These are phyloP conservation scores for Luffa acutangula DNA, from an alignment of 306 rosid genomes.

Conservation along the genomic window DNA sequence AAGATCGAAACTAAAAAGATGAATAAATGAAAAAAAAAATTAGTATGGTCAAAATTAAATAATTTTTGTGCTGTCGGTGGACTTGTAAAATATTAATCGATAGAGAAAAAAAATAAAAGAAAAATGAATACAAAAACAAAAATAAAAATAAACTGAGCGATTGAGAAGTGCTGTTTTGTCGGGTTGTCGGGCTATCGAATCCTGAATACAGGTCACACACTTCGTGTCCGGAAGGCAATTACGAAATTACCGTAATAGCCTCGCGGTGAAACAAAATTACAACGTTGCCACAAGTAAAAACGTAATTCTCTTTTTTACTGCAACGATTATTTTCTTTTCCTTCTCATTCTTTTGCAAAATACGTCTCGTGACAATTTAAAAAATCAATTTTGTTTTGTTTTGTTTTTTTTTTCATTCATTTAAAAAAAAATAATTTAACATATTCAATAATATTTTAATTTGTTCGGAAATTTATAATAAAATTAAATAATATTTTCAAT, in stretches of 20 bases:
- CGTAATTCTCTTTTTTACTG: neutral
- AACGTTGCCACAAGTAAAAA: neutral
- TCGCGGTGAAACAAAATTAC: neutral
- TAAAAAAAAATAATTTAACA: too few species aligned
- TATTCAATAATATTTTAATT: too few species aligned
- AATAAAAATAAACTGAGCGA: slow-evolving; percentile 7
- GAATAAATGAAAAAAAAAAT: neutral
- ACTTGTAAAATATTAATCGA: neutral
- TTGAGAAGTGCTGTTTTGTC: slow-evolving; percentile 24
- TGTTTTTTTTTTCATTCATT: too few species aligned
- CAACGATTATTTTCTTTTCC: neutral
- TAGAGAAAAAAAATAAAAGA: neutral
- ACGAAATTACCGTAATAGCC: neutral
- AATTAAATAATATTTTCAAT: too few species aligned
- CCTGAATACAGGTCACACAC: slow-evolving; percentile 25
- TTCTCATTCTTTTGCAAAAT: neutral
- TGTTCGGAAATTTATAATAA: too few species aligned
- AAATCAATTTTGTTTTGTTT: too few species aligned
- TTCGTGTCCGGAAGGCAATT: slow-evolving; percentile 5
- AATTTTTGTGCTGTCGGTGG: slow-evolving; percentile 37
- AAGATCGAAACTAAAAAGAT: neutral
- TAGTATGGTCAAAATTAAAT: neutral
- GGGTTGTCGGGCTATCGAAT: slow-evolving; percentile 42
- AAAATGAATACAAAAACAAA: neutral
- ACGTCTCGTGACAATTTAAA: neutral